These are phyloP conservation scores for Moesziomyces antarcticus DNA, from an alignment of 1,284 basidiomycete genomes.

Conservation along the genomic window DNA sequence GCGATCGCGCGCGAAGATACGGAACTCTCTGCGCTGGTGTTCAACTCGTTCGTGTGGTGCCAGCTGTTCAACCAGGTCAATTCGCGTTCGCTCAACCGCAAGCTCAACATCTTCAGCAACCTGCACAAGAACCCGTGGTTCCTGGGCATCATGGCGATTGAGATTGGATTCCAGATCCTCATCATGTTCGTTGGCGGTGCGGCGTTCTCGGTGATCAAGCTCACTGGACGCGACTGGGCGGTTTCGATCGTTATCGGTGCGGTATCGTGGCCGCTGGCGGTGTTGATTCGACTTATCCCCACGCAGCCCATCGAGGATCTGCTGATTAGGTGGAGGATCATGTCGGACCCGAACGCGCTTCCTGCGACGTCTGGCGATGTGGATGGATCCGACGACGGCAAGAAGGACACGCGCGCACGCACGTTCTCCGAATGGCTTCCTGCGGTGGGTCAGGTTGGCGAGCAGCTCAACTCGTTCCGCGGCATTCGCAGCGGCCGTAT, in stretches of 20 bases:
- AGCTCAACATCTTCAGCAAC: slow-evolving; percentile 89
- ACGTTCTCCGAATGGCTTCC: slow-evolving; percentile 79
- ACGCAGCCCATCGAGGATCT: slow-evolving; percentile 81
- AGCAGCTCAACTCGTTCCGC: slow-evolving; percentile 56
- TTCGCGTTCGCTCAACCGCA: slow-evolving; percentile 83
- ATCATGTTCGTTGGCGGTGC: slow-evolving; percentile 92
- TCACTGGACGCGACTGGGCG: slow-evolving; percentile 87
- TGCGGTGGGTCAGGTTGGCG: slow-evolving; percentile 71
- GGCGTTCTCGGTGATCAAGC: slow-evolving; percentile 87
- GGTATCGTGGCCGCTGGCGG: slow-evolving; percentile 87
- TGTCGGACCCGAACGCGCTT: slow-evolving; percentile 77
- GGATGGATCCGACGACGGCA: slow-evolving; percentile 29
- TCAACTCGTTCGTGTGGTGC: slow-evolving; percentile 96
- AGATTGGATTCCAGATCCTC: slow-evolving; percentile 84
- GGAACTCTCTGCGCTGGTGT: slow-evolving; percentile 85
- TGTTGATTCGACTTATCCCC: slow-evolving; percentile 82
- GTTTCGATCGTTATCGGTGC: slow-evolving; percentile 88
- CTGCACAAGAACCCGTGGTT: slow-evolving; percentile 86
- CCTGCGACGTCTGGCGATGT: slow-evolving; percentile 70
- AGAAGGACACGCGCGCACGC: slow-evolving; percentile 71
- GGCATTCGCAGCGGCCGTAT: slow-evolving; percentile 76
- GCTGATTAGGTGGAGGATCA: slow-evolving; percentile 76
- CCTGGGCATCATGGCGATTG: slow-evolving; percentile 84
- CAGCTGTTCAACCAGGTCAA: slow-evolving; percentile 83
- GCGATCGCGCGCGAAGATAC: slow-evolving; percentile 68